phyloP scores from a whole-genome alignment of 2,329 filamentous ascomycete genomes.

The Pseudogymnoascus sp. region DNA sequence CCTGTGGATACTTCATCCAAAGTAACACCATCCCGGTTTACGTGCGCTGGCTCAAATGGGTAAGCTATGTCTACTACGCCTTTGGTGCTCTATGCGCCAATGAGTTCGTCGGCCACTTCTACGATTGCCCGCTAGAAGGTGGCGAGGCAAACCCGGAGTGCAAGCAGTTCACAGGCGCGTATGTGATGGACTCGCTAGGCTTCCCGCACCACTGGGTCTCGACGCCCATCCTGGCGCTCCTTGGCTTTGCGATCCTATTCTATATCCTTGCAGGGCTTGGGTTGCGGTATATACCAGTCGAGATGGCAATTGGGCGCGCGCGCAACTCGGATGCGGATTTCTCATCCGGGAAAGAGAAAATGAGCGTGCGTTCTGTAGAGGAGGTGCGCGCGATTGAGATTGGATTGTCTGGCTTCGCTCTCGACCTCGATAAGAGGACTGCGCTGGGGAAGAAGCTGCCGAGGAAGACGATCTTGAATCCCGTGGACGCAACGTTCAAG shows the following conservation, averaged over 20 bases:
- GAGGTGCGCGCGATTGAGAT: constrained; percentile 56
- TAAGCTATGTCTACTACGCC: constrained; percentile 57
- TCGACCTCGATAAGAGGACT: constrained; percentile 55
- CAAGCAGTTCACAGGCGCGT: constrained; percentile 58
- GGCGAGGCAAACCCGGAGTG: constrained; percentile 58
- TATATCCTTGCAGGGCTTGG: constrained; percentile 51
- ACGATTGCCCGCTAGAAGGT: constrained; percentile 58
- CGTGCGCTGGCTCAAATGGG: constrained; percentile 69
- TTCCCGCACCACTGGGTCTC: constrained; percentile 60
- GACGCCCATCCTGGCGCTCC: constrained; percentile 54
- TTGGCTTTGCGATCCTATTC: constrained; percentile 56
- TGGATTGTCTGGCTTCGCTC: constrained; percentile 52
- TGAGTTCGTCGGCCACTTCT: constrained; percentile 64
- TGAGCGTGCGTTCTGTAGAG: constrained; percentile 44
- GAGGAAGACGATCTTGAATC: constrained; percentile 54
- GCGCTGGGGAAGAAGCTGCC: constrained; percentile 42
- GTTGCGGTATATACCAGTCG: constrained; percentile 54
- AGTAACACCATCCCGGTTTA: constrained; percentile 65
- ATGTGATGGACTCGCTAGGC: constrained; percentile 60
- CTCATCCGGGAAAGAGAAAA: constrained; percentile 63
- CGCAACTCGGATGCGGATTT: constrained; percentile 49
- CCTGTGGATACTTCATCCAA: constrained; percentile 71
- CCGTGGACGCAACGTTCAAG: constrained; percentile 57
- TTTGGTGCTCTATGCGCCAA: constrained; percentile 65
- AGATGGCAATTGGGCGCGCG: constrained; percentile 61